Evolutionary conservation across 2,329 filamentous ascomycete genomes (phyloP).

Genomic region (Verticillium dahliae): DNA sequence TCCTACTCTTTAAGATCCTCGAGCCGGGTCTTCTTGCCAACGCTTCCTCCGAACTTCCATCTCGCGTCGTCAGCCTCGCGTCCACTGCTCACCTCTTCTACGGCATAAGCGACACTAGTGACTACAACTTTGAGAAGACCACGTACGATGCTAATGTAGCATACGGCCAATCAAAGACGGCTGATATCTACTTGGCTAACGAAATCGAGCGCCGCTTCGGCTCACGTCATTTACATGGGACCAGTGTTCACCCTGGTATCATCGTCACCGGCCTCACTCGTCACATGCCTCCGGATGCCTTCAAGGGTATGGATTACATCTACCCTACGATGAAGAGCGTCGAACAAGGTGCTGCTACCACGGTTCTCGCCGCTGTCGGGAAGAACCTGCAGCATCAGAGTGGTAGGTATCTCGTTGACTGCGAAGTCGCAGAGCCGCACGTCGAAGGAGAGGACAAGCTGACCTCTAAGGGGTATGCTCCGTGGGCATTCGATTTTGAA

Average conservation of each 20-base stretch:
- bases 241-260: not conserved
- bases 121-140: conserved; percentile 21
- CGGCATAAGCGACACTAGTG: conserved; percentile 19
- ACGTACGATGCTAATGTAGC: conserved; percentile 21
- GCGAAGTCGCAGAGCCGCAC: conserved; percentile 12
- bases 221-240: conserved; percentile 32
- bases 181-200: conserved; percentile 37
- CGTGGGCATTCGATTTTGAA: conserved; percentile 11
- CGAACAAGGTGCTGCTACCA: conserved; percentile 41
- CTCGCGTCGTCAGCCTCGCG: conserved; percentile 35
- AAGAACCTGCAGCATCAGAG: conserved; percentile 36
- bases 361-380: conserved; percentile 33
- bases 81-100: conserved; percentile 18
- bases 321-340: conserved; percentile 7
- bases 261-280: not conserved
- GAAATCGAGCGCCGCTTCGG: conserved; percentile 43
- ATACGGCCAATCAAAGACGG: conserved; percentile 32
- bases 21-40: conserved; percentile 32
- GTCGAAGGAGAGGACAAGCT: not conserved
- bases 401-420: conserved; percentile 37
- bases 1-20: conserved; percentile 36
- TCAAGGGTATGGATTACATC: too few relatives aligned
- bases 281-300: too few relatives aligned
- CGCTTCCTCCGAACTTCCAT: conserved; percentile 25
- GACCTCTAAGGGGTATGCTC: not conserved